These are phyloP conservation scores for Verticillium zaregamsianum DNA, from an alignment of 2,329 filamentous ascomycete species.

Conservation along the genomic window DNA sequence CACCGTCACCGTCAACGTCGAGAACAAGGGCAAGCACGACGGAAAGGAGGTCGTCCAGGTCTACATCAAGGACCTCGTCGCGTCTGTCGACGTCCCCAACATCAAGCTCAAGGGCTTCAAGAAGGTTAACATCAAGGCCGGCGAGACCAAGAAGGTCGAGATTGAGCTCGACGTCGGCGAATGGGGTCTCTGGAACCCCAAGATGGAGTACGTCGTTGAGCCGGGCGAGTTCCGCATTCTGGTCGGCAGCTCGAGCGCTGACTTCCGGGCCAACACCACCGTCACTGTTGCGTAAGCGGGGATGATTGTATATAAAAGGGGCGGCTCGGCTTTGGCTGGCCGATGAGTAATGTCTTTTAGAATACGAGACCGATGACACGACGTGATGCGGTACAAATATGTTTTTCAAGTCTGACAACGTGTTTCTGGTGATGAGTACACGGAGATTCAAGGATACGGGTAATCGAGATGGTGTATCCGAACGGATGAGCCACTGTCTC, in stretches of 20 bases:
- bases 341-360: neutral
- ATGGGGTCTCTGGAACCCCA: constrained; percentile 53
- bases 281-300: constrained; percentile 40
- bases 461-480: too few species aligned
- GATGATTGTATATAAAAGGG: neutral
- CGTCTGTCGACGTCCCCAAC: constrained; percentile 61
- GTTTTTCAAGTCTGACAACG: too few species aligned
- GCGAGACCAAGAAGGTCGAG: constrained; percentile 48
- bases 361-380: neutral
- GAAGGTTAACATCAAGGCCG: constrained; percentile 58
- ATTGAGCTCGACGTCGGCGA: constrained; percentile 52
- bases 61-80: constrained; percentile 60
- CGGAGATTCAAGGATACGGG: too few species aligned
- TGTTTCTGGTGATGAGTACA: too few species aligned
- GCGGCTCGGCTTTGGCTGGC: neutral
- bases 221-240: constrained; percentile 61
- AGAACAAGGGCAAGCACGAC: constrained; percentile 52
- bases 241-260: constrained; percentile 56
- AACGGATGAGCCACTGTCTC: neutral
- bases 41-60: constrained; percentile 66
- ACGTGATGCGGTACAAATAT: too few species aligned
- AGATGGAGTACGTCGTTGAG: constrained; percentile 72
- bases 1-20: constrained; percentile 57
- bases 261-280: constrained; percentile 52
- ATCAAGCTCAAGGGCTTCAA: constrained; percentile 62